A percentile compares a stretch with the other conserved stretches of the same genome.
These are phyloP conservation scores for Glycine latifolia DNA, from an alignment of 306 rosid genomes.

Conservation along the genomic window DNA sequence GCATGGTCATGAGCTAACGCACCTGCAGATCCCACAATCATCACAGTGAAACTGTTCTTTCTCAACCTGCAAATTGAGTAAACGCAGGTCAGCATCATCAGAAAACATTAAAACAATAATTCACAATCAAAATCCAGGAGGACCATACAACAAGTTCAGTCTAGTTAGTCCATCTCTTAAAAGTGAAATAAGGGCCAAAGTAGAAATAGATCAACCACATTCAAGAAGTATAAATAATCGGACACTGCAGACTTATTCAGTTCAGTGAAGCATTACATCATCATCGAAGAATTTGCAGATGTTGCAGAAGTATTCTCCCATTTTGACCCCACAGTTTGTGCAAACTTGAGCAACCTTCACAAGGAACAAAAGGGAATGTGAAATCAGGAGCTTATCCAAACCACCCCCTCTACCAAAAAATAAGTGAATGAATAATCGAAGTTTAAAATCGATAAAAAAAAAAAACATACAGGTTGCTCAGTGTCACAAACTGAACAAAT, in stretches of 20 bases:
- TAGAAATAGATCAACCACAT: slow-evolving; percentile 26
- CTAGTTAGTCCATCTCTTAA: slow-evolving; percentile 20
- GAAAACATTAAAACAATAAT: background rate
- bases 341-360: slow-evolving; percentile 78
- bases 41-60: slow-evolving; percentile 84
- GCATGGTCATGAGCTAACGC: slow-evolving; percentile 8
- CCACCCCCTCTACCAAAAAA: no score
- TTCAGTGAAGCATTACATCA: slow-evolving; percentile 61
- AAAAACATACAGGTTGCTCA: slow-evolving; percentile 78
- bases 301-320: slow-evolving; percentile 93
- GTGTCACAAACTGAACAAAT: slow-evolving; percentile 91
- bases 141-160: slow-evolving; percentile 17
- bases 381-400: slow-evolving; percentile 20
- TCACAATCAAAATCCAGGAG: slow-evolving; percentile 9
- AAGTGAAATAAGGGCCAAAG: background rate
- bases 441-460: background rate
- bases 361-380: background rate
- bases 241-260: background rate
- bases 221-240: slow-evolving; percentile 28
- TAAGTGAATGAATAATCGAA: background rate
- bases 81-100: slow-evolving; percentile 33
- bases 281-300: slow-evolving; percentile 90
- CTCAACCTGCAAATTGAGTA: slow-evolving; percentile 54
- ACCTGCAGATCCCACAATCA: slow-evolving; percentile 99
- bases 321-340: slow-evolving; percentile 83